Evolutionary conservation across 495 filamentous ascomycete species (phyloP), one percentile per base, ranked within the genome.

Genomic region (Daldinia loculata): DNA sequence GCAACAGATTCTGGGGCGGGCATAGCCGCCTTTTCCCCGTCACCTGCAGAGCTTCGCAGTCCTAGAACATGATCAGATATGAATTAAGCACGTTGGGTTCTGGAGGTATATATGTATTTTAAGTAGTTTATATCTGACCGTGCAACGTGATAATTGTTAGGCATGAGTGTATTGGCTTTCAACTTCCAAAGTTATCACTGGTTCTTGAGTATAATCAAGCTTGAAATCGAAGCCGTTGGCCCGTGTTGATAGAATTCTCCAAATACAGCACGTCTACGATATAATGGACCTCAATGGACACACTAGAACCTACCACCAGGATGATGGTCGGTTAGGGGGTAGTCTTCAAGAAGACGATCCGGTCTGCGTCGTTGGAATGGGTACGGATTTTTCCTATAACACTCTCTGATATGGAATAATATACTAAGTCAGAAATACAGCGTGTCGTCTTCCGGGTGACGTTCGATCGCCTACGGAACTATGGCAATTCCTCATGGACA

Each of bases 401-500:
- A 19, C 41, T 4, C 27, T 2, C n/a, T 48, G n/a, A 22, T n/a
- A 19, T 19, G 7, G 22, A 34, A 17, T 14, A 14, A 48, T 1
- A 12, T 27, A 17, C 14, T 39, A 22, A 38, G 3, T 19, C 22
- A 1, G 26, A 17, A 7, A 6, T 26, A 11, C 26, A 71, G 63
- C 34, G 24, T 72, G 69, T 17, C 69, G 63, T 4, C 32, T 63
- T 3, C 69, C 69, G 1, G 69, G 69, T 2, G 53, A 32, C 4
- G 48, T 63, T 2, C 6, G 26, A 14, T 64, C 59, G 1, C 64
- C 72, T 6, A 57, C 52, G 0, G 52, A 4, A 6, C 53, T 65
- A 2, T 80, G 77, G 75, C 59, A 75, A 4, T 52, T 79, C 22
- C 51, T 80, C 2, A 34, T 43, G 14, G 8, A 72, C 11, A 59